Base-by-base conservation (phyloP, 192 early-diverging fungal species). In the Haplosporangium gracile region DNA sequence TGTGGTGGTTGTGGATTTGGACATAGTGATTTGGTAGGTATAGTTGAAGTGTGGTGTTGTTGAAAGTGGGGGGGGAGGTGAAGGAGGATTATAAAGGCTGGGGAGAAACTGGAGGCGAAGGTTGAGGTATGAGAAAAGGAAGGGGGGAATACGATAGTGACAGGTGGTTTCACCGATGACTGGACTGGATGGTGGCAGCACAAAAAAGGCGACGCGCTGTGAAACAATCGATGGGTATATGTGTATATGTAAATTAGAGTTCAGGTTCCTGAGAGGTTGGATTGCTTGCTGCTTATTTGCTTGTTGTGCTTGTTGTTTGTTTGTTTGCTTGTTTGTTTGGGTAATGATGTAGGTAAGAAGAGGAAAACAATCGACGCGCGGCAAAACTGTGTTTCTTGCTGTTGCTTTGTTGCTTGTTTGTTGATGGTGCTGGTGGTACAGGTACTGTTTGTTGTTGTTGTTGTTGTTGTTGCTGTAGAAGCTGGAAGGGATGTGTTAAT, bases 381-480 rank as follows among this genome's bases (percentile, higher is more conserved):
- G 16, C 49, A 5, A 18, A 22, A 51, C 49, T 51, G 16, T 1
- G 49, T 16, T 51, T 51, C 16, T 51, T 51, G 49, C 20, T 43
- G 10, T 43, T 43, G 42, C 42, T 43, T 18, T 51, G 49, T 51
- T 51, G 49, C 5, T 51, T 16, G 49, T 51, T 22, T 51, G 49
- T 5, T 22, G 49, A 18, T 22, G 16, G 20, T 51, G 16, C 20
- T 51, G 49, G 49, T 51, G 49, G 49, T 51, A 49, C 47, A 49
- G 24, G 1, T 43, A 5, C 20, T 57, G 55, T 26, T 60, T 57
- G 55, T 26, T 60, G 55, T 32, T 29, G 1, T 6, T 5, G n/a
- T n/a, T n/a, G n/a, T n/a, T n/a, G n/a, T n/a, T n/a, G n/a, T n/a
- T 75, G 74, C 38, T 65, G 60, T 65, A 34, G 13, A 65, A 65